Base-by-base conservation (phyloP, 208 protist species). In the Leptomonas seymouri region DNA sequence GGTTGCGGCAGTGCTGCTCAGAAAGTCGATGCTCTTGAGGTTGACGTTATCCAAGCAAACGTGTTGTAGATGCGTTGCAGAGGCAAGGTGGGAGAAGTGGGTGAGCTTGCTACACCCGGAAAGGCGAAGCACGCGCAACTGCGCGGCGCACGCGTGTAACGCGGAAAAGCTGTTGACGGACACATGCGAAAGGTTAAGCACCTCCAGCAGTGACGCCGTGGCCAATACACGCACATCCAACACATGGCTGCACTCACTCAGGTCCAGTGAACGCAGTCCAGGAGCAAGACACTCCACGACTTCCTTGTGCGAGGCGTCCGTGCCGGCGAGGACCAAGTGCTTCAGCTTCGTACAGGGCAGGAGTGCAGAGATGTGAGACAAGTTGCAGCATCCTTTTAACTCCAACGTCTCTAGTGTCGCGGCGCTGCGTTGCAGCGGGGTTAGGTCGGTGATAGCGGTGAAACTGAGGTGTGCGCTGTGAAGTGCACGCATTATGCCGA, bases 111-210 rank as follows among this genome's bases (percentile, higher is more conserved):
- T n/a, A 31, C 60, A 65, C 3, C 46, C 60, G 9, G 60, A 65
- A 7, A 65, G 60, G 27, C 46, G 46, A 12, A 65, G 60, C 2
- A 30, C 28, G 27, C 58, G 58, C 3, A 64, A 44, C 6, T 36
- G 28, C 30, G 39, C 11, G 2, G 46, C 31, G 20, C 60, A 65
- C n/a, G 0, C 20, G 7, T 20, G 16, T 45, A 65, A 30, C 41
- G 8, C 44, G 0, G 60, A 28, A n/a, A 55, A 55, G 30, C 46
- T 65, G 27, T 11, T 50, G 28, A 68, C 23, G 5, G 15, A 15
- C n/a, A 50, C 55, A 44, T 67, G 25, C 25, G 68, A 65, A 21
- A 74, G 21, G 48, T 59, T 27, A 27, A 74, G 16, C 30, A 46
- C 68, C 51, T 66, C 49, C 25, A 74, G 25, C 25, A 25, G 46